Evolutionary conservation across 768 basidiomycete genomes (phyloP).

Genomic region (Boletus pseudopeckii): DNA sequence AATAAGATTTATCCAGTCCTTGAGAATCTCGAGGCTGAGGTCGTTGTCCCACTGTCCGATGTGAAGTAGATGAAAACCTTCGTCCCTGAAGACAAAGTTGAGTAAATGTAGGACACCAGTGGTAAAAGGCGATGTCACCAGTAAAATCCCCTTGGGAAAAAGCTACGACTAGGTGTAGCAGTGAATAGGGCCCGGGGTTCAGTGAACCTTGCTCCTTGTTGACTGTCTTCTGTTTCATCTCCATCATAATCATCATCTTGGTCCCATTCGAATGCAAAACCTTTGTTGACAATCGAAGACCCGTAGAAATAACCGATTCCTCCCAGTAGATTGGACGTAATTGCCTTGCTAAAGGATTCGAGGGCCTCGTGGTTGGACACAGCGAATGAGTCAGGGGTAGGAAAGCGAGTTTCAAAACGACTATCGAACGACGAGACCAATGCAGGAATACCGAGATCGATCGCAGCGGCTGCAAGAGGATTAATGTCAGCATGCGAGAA

Average conservation of each 20-base stretch:
- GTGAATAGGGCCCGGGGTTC: constrained; percentile 78
- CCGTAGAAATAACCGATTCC: constrained; percentile 97
- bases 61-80: constrained; percentile 92
- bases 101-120: background rate
- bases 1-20: constrained; percentile 85
- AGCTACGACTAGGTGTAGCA: constrained; percentile 92
- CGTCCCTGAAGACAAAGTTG: constrained; percentile 61
- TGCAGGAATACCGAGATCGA: constrained; percentile 70
- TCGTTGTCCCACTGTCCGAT: constrained; percentile 94
- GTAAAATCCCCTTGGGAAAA: constrained; percentile 97
- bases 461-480: constrained; percentile 45
- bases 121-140: constrained; percentile 51
- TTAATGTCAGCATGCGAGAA: background rate
- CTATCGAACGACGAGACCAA: constrained; percentile 56
- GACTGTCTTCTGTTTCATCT: constrained; percentile 34
- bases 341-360: constrained; percentile 75
- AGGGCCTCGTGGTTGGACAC: constrained; percentile 47
- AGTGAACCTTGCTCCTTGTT: constrained; percentile 61
- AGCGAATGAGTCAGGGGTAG: constrained; percentile 55
- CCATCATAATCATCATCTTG: constrained; percentile 52
- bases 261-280: constrained; percentile 91
- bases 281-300: constrained; percentile 77
- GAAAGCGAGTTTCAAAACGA: constrained; percentile 70
- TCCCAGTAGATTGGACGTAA: constrained; percentile 88
- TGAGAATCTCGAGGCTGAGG: constrained; percentile 85